Percentiles rank a stretch among this genome's conserved stretches.
Evolutionary conservation across 345 rosid genomes (phyloP).

Genomic region (Aquilaria yunnanensis): DNA sequence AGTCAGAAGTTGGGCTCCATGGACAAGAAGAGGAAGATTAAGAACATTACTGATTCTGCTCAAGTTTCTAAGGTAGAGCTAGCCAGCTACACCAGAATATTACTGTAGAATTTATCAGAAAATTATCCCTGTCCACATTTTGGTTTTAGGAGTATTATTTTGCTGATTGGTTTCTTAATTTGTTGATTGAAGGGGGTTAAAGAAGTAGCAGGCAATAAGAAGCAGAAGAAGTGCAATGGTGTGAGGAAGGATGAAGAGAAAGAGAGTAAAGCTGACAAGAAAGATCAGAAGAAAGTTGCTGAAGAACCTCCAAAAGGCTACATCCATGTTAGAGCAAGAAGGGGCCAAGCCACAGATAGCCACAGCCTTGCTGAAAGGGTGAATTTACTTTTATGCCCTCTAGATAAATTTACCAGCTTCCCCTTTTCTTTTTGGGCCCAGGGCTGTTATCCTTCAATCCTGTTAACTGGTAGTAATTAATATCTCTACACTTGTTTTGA

Average conservation of each 20-base stretch:
- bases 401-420: slow-evolving; percentile 1
- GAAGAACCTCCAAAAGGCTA: slow-evolving; percentile 43
- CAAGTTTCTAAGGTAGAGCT: slow-evolving; percentile 29
- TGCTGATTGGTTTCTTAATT: neutral
- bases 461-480: too few relatives aligned
- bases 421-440: neutral
- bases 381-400: slow-evolving; percentile 5
- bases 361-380: slow-evolving; percentile 75
- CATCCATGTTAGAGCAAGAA: slow-evolving; percentile 72
- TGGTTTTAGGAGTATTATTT: neutral
- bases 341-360: slow-evolving; percentile 71
- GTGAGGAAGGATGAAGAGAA: slow-evolving; percentile 18
- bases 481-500: neutral
- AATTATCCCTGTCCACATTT: neutral
- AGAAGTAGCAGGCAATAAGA: slow-evolving; percentile 38
- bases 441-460: too few relatives aligned
- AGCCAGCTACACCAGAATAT: too few relatives aligned
- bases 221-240: slow-evolving; percentile 20
- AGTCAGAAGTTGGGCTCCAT: slow-evolving; percentile 13
- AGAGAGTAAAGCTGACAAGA: slow-evolving; percentile 17
- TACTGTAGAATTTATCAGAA: neutral
- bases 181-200: slow-evolving; percentile 22
- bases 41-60: slow-evolving; percentile 18
- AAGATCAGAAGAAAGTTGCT: slow-evolving; percentile 23
- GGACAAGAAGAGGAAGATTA: slow-evolving; percentile 29